A percentile compares a stretch with the other conserved stretches of the same genome.
Conservation (phyloP, 2,329 filamentous ascomycete genomes). For the Zymoseptoria brevis region DNA sequence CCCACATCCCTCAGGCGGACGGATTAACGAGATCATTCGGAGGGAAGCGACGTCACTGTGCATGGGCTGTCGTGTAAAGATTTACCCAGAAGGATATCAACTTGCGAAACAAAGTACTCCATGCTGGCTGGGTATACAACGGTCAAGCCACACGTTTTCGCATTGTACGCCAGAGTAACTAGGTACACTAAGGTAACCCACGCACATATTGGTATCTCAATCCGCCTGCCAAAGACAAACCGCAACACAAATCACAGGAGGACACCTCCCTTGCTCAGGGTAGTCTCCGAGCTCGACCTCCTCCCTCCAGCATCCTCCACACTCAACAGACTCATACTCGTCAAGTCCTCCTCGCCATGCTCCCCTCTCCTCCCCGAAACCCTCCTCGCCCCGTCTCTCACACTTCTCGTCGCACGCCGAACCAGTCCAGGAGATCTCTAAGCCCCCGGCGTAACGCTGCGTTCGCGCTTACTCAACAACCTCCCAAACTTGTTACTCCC, state of each 20-base stretch:
- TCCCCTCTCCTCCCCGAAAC: not conserved
- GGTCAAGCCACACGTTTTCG: too few relatives aligned
- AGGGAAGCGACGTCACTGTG: not conserved
- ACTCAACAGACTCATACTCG: not conserved
- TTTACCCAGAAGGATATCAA: too few relatives aligned
- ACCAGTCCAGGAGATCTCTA: slow-evolving; percentile 8
- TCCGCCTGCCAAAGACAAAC: not conserved
- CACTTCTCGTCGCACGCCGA: not conserved
- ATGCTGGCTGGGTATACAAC: too few relatives aligned
- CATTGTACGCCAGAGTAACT: too few relatives aligned
- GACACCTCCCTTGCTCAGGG: not conserved
- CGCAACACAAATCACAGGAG: not conserved
- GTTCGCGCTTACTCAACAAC: slow-evolving; percentile 21
- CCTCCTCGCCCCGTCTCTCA: not conserved
- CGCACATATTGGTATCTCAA: not conserved
- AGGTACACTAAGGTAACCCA: too few relatives aligned
- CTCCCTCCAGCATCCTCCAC: not conserved
- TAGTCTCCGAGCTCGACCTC: not conserved
- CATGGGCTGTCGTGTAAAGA: not conserved
- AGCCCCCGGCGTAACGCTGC: slow-evolving; percentile 26
- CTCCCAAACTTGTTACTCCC: slow-evolving; percentile 20
- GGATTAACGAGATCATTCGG: too few relatives aligned
- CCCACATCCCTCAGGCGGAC: too few relatives aligned
- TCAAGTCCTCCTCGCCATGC: not conserved
- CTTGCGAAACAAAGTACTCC: too few relatives aligned